Evolutionary conservation across 2,329 filamentous ascomycete genomes (phyloP).

Genomic region (Aspergillaceae sp.): DNA sequence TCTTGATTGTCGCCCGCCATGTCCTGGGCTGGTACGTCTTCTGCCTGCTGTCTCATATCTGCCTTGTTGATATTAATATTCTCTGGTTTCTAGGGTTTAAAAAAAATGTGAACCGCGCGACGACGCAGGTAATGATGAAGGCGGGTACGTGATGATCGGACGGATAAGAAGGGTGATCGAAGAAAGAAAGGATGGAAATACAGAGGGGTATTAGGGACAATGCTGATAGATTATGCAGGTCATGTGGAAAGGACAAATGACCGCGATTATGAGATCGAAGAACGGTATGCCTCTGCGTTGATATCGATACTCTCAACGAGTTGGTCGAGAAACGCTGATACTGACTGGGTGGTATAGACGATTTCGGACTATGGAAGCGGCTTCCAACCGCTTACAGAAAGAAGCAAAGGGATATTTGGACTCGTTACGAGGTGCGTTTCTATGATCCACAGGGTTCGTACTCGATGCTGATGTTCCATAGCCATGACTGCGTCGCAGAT

Average conservation of each 20-base stretch:
- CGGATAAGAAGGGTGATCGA: too few relatives aligned
- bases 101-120: slow-evolving; percentile 97
- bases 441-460: background rate
- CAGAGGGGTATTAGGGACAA: background rate
- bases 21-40: slow-evolving; percentile 59
- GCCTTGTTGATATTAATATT: background rate
- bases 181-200: too few relatives aligned
- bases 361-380: slow-evolving; percentile 95
- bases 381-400: slow-evolving; percentile 84
- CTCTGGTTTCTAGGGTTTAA: slow-evolving; percentile 57
- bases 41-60: background rate
- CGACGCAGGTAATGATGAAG: slow-evolving; percentile 99
- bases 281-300: slow-evolving; percentile 49
- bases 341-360: slow-evolving; percentile 49
- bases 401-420: slow-evolving; percentile 98
- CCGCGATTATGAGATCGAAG: slow-evolving; percentile 96
- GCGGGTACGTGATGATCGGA: slow-evolving; percentile 52
- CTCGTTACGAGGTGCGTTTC: slow-evolving; percentile 66
- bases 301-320: too few relatives aligned
- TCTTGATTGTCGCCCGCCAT: slow-evolving; percentile 36
- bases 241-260: slow-evolving; percentile 99
- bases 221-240: slow-evolving; percentile 40
- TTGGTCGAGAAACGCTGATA: background rate
- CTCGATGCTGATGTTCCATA: slow-evolving; percentile 25
- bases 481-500: slow-evolving; percentile 99